Base-by-base conservation (phyloP, 2,329 filamentous ascomycete species). In the Colletotrichum orchidophilum region DNA sequence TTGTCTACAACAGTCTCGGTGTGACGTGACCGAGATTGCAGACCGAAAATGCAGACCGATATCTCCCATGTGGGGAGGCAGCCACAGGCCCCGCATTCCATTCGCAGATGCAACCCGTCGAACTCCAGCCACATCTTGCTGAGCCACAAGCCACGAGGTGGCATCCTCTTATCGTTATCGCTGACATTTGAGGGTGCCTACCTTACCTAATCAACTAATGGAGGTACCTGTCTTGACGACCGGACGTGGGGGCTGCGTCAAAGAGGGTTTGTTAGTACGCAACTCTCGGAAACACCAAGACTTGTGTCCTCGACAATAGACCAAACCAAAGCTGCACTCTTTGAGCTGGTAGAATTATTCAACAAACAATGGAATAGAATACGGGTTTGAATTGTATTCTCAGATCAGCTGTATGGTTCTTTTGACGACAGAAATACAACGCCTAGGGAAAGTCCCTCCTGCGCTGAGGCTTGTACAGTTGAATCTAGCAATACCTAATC, bases 211-310 rank as follows among this genome's bases (percentile, higher is more conserved):
- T 65, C 61, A n/a, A 6, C 4, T 13, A 18, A 13, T 3, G 5
- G n/a, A n/a, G n/a, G n/a, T n/a, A n/a, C n/a, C n/a, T n/a, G n/a
- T n/a, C n/a, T 11, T 21, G 27, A 18, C 57, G 57, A 24, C 39
- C 39, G 21, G 7, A 12, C 3, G 29, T 31, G 21, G 54, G 54
- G 66, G 66, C 54, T 35, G 9, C 26, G 31, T 12, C 18, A 52
- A 57, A 46, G 24, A 35, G 26, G 31, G 13, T 52, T 29, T 70
- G 67, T 66, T 70, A 70, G 67, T 46, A 60, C 18, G 4, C 8
- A n/a, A 64, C 60, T 6, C 9, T 15, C 18, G 9, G 12, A 5
- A 2, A 39, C 8, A 9, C 33, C 8, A 35, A 60, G 33, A 31
- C 6, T 27, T 2, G 33, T 13, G 33, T 60, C 9, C 39, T 7